Percentiles rank a stretch among this genome's conserved stretches.
phyloP scores from a whole-genome alignment of 1,284 basidiomycete genomes.

The Puccinia horiana region DNA sequence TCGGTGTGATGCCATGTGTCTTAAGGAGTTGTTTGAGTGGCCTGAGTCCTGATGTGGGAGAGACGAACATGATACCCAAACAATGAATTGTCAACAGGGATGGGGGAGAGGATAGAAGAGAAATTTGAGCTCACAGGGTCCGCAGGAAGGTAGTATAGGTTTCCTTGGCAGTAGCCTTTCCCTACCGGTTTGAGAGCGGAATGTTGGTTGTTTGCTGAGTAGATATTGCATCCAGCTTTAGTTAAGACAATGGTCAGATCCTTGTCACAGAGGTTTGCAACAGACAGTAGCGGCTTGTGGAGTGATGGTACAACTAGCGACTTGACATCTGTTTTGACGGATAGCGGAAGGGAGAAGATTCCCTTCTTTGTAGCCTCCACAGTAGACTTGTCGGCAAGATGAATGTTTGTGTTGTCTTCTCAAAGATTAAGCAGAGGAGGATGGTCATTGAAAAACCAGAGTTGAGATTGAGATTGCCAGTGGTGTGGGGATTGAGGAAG shows the following conservation, averaged over 20 bases:
- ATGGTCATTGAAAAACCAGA: not conserved
- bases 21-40: slow-evolving; percentile 17
- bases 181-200: not conserved
- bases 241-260: not conserved
- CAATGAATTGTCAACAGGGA: too few relatives aligned
- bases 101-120: not conserved
- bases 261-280: not conserved
- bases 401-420: not conserved
- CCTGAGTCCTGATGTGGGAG: not conserved
- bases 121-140: not conserved
- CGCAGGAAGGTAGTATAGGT: not conserved
- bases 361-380: not conserved
- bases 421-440: not conserved
- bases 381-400: not conserved
- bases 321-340: not conserved
- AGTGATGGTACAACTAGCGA: not conserved
- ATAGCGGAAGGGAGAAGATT: not conserved
- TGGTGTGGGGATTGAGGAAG: not conserved
- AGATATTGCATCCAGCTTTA: not conserved
- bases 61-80: not conserved
- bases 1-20: not conserved
- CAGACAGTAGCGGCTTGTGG: not conserved
- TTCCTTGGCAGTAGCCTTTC: not conserved
- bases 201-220: not conserved
- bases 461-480: not conserved